phyloP scores from a whole-genome alignment of 164 flowering plant species.

The Chimonanthus praecox region DNA sequence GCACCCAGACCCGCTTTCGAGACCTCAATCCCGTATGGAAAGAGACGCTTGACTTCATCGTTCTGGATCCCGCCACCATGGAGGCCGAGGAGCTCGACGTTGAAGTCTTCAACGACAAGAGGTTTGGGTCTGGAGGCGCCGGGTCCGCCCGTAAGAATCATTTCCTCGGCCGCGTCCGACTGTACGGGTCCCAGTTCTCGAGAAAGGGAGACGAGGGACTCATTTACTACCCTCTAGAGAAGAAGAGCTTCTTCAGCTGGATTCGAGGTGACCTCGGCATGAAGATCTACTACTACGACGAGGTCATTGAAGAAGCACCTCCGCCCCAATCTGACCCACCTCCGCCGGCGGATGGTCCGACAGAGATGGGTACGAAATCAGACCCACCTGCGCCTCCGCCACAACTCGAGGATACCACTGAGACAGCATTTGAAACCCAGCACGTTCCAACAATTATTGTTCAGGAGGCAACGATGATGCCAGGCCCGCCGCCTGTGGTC shows the following conservation, averaged over 20 bases:
- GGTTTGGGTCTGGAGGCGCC: constrained; percentile 29
- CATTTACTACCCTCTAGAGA: constrained; percentile 68
- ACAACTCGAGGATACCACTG: constrained; percentile 15
- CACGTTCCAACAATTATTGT: constrained; percentile 38
- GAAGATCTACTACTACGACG: constrained; percentile 66
- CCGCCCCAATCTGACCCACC: not conserved
- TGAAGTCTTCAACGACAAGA: constrained; percentile 80
- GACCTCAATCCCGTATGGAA: constrained; percentile 87
- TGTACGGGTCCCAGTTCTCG: constrained; percentile 65
- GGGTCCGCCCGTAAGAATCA: constrained; percentile 54
- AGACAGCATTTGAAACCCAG: constrained; percentile 23
- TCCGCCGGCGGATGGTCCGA: not conserved
- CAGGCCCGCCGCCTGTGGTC: constrained; percentile 25
- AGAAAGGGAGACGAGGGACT: constrained; percentile 65
- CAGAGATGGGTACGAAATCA: not conserved
- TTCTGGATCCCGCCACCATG: constrained; percentile 65
- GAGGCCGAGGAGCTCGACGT: constrained; percentile 69
- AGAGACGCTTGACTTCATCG: constrained; percentile 71
- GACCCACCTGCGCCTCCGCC: constrained; percentile 1
- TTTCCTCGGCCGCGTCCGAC: constrained; percentile 77
- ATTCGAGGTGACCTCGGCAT: constrained; percentile 76
- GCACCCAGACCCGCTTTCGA: constrained; percentile 51
- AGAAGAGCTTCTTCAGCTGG: constrained; percentile 91
- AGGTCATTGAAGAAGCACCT: constrained; percentile 16
- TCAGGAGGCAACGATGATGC: constrained; percentile 23